Base-by-base conservation (phyloP, 805 yeast species). In the Yamadazyma olivae region DNA sequence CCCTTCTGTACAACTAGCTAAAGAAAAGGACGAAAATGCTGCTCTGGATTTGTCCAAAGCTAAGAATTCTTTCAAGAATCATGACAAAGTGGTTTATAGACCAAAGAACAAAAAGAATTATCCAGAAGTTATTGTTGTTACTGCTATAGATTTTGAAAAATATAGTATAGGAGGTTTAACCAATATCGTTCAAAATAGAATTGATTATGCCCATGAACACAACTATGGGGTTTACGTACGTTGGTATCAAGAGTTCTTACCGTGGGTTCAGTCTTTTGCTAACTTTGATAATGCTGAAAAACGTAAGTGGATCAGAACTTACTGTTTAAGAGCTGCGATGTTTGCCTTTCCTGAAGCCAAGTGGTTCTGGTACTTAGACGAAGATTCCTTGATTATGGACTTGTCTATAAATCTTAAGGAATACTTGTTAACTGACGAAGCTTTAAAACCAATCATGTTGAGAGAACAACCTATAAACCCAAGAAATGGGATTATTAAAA, bases 331-430 rank as follows among this genome's bases (percentile, higher is more conserved):
- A 42, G 93, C 90, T 28, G 97, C 98, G n/a, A 79, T 91, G 82
- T 77, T 76, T 56, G 93, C 95, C 0, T 89, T 89, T 67, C 98
- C 98, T 1, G 69, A 81, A 32, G 84, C 96, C n/a, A 79, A 86
- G 56, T 83, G 87, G 70, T 81, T 90, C 53, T 86, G 97, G 93
- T 90, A 79, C 53, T 54, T 93, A 29, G 96, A 87, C 56, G 76
- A 84, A 46, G 79, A 82, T 50, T 79, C 91, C 0, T 60, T 88
- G 35, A 79, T 91, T 39, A 83, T 85, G 87, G 76, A 86, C 42
- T 64, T 78, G 39, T 74, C 74, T 34, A 66, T 82, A 26, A 77
- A 85, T 41, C 51, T 91, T 22, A 61, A 72, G 31, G 65, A 75
- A 16, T 78, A 82, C 45, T 56, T 91, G 29, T 58, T 87, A 35